Base-by-base conservation (phyloP, 768 basidiomycete species). In the Chalciporus piperatus region DNA sequence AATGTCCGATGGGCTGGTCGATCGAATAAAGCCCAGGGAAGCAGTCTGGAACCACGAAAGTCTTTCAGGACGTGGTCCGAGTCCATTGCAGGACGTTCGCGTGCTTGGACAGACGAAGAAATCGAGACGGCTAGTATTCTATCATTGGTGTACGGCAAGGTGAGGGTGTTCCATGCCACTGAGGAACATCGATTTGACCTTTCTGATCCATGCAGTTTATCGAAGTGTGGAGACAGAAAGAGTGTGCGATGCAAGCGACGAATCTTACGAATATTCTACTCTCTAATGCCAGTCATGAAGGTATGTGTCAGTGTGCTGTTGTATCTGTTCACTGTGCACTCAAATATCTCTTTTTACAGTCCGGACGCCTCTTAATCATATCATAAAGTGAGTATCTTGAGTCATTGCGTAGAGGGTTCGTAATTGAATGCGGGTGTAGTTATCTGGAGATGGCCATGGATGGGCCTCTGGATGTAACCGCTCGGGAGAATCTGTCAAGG, bases 201-300 rank as follows among this genome's bases (percentile, higher is more conserved):
- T 22, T 23, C 45, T 14, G 19, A 28, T 22, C 20, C 10, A n/a
- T n/a, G 14, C 51, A 86, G 81, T 91, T 90, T 73, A 90, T 91
- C 55, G 86, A 87, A 61, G 89, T 90, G 7, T 92, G 89, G 89
- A 70, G 89, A 55, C 84, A 91, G 65, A 90, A 89, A 65, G 87
- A 92, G 64, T 79, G 72, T 37, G 87, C 86, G 3, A 61, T 88
- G 51, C 81, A 86, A 53, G 80, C 81, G 5, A 90, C 83, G 32
- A 85, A 83, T 63, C 69, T 91, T 20, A 89, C 88, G 3, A 86
- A 84, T 48, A 70, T 92, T 12, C 62, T 93, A 33, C 70, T 93
- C 8, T 84, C 85, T 7, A 91, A 93, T 66, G 89, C 89, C 5
- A 86, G 83, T 55, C 89, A 93, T 61, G 90, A 92, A 76, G 86